These are phyloP conservation scores for Mercurialis annua DNA, from an alignment of 345 rosid genomes.

Conservation along the genomic window DNA sequence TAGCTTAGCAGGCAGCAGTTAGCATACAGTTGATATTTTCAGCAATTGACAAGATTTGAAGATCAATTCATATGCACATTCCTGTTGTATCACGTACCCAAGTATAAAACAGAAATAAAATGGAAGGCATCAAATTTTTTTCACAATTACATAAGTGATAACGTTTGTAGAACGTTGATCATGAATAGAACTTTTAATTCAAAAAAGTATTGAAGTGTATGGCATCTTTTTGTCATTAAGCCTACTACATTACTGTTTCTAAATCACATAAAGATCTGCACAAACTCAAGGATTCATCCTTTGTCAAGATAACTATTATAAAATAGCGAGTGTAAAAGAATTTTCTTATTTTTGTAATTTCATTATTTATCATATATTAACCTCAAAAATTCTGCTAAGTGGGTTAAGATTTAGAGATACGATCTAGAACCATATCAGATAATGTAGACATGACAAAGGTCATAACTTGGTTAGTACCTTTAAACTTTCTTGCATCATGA, in stretches of 20 bases:
- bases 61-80: background rate
- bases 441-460: background rate
- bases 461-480: slow-evolving; percentile 45
- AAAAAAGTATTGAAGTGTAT: no score
- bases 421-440: background rate
- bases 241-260: background rate
- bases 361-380: background rate
- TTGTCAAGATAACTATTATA: background rate
- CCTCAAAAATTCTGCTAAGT: background rate
- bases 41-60: background rate
- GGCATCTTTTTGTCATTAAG: no score
- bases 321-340: background rate
- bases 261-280: background rate
- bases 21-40: background rate
- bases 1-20: slow-evolving; percentile 5
- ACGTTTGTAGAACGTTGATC: no score
- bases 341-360: background rate
- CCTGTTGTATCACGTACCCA: background rate
- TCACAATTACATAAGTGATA: no score
- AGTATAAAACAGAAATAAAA: background rate
- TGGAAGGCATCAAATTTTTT: no score
- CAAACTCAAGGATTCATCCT: background rate
- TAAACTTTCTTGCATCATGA: slow-evolving; percentile 94
- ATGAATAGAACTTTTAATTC: no score
- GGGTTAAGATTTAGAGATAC: background rate